Percentiles rank a stretch among this genome's conserved stretches.
Evolutionary conservation across 805 yeast species (phyloP).

Genomic region (Candida anglica): DNA sequence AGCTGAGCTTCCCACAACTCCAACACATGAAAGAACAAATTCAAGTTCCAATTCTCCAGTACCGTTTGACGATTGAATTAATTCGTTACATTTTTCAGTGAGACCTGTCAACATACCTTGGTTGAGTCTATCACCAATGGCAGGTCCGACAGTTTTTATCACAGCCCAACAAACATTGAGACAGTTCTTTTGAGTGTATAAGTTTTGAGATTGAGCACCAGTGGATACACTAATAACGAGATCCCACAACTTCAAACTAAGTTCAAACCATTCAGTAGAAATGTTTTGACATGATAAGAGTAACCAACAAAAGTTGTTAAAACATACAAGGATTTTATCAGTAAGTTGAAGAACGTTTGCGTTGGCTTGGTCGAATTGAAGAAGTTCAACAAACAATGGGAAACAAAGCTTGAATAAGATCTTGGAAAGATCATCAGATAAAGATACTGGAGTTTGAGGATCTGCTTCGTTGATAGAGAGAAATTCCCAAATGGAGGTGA

Average conservation of each 20-base stretch:
- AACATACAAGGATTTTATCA: slow-evolving; percentile 55
- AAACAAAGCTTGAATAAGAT: slow-evolving; percentile 17
- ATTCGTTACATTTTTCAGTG: slow-evolving; percentile 15
- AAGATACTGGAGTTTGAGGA: slow-evolving; percentile 15
- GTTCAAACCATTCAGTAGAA: slow-evolving; percentile 38
- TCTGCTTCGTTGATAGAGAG: slow-evolving; percentile 27
- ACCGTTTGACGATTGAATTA: slow-evolving; percentile 4
- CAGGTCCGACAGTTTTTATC: slow-evolving; percentile 32
- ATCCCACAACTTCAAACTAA: slow-evolving; percentile 27
- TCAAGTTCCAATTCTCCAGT: slow-evolving; percentile 24
- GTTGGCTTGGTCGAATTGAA: slow-evolving; percentile 28
- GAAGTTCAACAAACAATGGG: slow-evolving; percentile 35
- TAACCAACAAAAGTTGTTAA: slow-evolving; percentile 73
- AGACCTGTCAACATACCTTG: slow-evolving; percentile 20
- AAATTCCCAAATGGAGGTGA: slow-evolving; percentile 70
- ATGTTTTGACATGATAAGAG: slow-evolving; percentile 27
- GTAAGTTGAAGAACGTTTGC: slow-evolving; percentile 33
- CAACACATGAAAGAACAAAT: slow-evolving; percentile 41
- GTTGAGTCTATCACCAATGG: slow-evolving; percentile 21
- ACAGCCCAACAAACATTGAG: slow-evolving; percentile 37
- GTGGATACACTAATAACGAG: slow-evolving; percentile 10
- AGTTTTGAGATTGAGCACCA: slow-evolving; percentile 10
- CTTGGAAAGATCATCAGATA: slow-evolving; percentile 14
- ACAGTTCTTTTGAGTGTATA: slow-evolving; percentile 25
- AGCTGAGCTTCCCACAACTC: slow-evolving; percentile 52